phyloP scores from a whole-genome alignment of 108 stramenopile species.

The Schizochytrium sp. region DNA sequence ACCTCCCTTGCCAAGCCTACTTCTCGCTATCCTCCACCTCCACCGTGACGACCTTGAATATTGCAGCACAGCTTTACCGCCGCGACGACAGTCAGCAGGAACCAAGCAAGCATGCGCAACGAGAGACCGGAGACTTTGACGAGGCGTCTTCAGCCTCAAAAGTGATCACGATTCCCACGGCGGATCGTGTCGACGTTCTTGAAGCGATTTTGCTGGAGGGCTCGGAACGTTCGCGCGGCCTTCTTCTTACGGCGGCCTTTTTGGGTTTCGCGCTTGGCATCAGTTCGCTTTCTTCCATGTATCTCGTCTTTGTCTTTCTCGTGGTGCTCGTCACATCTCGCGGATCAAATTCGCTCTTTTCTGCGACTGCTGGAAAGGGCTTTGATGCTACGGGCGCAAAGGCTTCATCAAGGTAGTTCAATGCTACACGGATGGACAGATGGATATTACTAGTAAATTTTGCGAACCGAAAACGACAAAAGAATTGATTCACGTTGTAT shows the following conservation, averaged over 20 bases:
- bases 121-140: not conserved
- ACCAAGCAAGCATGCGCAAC: not conserved
- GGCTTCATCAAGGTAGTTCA: too few species aligned
- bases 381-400: too few species aligned
- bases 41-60: not conserved
- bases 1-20: not conserved
- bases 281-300: not conserved
- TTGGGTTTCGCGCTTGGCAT: not conserved
- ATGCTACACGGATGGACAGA: too few species aligned
- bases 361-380: too few species aligned
- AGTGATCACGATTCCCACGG: not conserved
- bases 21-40: not conserved
- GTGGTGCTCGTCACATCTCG: not conserved
- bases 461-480: too few species aligned
- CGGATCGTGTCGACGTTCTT: not conserved
- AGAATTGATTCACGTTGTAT: too few species aligned
- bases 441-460: too few species aligned
- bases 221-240: not conserved
- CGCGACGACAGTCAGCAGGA: not conserved
- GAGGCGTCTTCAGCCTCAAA: not conserved
- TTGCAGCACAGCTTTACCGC: not conserved
- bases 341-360: not conserved
- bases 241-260: not conserved
- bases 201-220: not conserved
- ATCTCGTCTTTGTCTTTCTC: not conserved